A percentile compares a stretch with the other conserved stretches of the same genome.
phyloP scores from a whole-genome alignment of 768 basidiomycete genomes.

The Pulveroboletus sp. region DNA sequence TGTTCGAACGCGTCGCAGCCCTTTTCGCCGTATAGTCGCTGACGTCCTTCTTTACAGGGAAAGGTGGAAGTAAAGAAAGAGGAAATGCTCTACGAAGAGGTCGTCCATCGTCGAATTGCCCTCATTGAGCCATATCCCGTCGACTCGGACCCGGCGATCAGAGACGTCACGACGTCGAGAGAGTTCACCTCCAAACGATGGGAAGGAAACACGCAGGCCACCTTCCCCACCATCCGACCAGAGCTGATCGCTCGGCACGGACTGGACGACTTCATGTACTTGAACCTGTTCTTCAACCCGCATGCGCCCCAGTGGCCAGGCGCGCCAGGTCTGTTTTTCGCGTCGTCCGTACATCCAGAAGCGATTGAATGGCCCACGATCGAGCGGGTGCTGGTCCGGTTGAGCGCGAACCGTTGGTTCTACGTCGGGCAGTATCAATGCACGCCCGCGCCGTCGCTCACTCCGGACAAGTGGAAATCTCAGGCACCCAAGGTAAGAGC shows the following conservation, averaged over 20 bases:
- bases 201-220: slow-evolving; percentile 16
- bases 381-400: slow-evolving; percentile 9
- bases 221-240: slow-evolving; percentile 12
- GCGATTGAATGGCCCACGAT: neutral
- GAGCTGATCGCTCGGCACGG: slow-evolving; percentile 15
- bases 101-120: slow-evolving; percentile 11
- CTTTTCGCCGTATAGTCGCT: neutral
- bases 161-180: slow-evolving; percentile 18
- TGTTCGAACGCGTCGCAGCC: neutral
- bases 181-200: slow-evolving; percentile 15
- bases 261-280: slow-evolving; percentile 17
- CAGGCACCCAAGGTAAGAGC: slow-evolving; percentile 10
- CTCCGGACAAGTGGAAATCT: slow-evolving; percentile 15
- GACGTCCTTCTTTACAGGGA: neutral
- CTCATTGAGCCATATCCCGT: slow-evolving; percentile 6
- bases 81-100: slow-evolving; percentile 20
- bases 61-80: slow-evolving; percentile 17
- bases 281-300: slow-evolving; percentile 17
- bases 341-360: neutral
- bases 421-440: slow-evolving; percentile 20
- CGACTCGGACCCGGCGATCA: slow-evolving; percentile 8
- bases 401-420: slow-evolving; percentile 14
- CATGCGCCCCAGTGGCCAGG: slow-evolving; percentile 18
- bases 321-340: slow-evolving; percentile 16
- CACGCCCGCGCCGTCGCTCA: slow-evolving; percentile 6